phyloP scores from a whole-genome alignment of 2,329 filamentous ascomycete genomes.

The Pseudocercospora crystallina region DNA sequence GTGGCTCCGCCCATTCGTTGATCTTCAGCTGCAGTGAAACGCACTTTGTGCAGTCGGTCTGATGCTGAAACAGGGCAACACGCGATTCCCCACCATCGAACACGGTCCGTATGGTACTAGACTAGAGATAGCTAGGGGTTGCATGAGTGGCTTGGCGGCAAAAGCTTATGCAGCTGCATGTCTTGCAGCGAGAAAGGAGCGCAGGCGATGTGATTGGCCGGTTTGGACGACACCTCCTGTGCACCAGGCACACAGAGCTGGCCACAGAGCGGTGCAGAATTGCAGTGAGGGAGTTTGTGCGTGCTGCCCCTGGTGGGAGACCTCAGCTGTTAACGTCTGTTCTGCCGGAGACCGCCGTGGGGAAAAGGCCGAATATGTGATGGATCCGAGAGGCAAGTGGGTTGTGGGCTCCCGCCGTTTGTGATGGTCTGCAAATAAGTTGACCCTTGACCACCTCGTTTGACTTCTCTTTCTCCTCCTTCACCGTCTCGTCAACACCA shows the following conservation, averaged over 20 bases:
- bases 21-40: conserved; percentile 8
- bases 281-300: too few relatives aligned
- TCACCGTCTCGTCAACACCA: conserved; percentile 4
- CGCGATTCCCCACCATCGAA: conserved; percentile 23
- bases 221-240: background rate
- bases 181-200: background rate
- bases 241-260: background rate
- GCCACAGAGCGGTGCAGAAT: background rate
- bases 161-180: conserved; percentile 2
- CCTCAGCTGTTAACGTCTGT: too few relatives aligned
- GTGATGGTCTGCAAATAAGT: too few relatives aligned
- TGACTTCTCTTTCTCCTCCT: background rate
- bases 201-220: conserved; percentile 1
- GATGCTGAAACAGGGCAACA: conserved; percentile 19
- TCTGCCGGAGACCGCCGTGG: too few relatives aligned
- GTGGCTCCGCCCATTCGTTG: conserved; percentile 9
- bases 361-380: too few relatives aligned
- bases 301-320: too few relatives aligned
- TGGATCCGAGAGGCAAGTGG: too few relatives aligned
- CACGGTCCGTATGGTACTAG: conserved; percentile 21
- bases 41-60: conserved; percentile 7
- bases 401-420: too few relatives aligned
- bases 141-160: background rate
- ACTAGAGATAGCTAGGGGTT: background rate
- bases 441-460: too few relatives aligned